phyloP scores from a whole-genome alignment of 108 stramenopile species.

The Conticribra weissflogii region DNA sequence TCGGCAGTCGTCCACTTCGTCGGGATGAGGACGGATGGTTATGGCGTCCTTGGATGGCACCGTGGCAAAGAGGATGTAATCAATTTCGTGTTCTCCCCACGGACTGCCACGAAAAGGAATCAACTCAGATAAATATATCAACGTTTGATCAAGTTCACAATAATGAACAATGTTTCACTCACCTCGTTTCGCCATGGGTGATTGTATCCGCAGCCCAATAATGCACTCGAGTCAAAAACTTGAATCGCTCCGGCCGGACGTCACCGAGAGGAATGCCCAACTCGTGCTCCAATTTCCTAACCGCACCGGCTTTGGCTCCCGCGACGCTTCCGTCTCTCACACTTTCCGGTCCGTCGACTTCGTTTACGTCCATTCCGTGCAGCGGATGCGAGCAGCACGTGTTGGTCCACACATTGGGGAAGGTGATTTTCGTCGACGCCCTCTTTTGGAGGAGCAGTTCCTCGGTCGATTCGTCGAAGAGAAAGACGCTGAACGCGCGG shows the following conservation, averaged over 20 bases:
- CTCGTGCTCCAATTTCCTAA: constrained; percentile 97
- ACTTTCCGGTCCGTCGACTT: constrained; percentile 77
- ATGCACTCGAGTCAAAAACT: constrained; percentile 97
- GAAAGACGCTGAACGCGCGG: constrained; percentile 98
- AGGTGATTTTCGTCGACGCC: constrained; percentile 95
- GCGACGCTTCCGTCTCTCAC: constrained; percentile 64
- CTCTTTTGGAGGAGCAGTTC: constrained; percentile 95
- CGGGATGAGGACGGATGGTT: constrained; percentile 80
- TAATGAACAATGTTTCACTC: not conserved
- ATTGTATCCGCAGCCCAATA: constrained; percentile 96
- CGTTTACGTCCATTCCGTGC: constrained; percentile 82
- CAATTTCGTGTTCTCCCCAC: constrained; percentile 99
- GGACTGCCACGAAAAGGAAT: constrained; percentile 60
- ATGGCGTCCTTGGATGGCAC: constrained; percentile 66
- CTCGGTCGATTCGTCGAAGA: constrained; percentile 89
- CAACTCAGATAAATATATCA: no score
- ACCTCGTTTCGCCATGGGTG: constrained; percentile 85
- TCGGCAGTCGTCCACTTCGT: constrained; percentile 87
- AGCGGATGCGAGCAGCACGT: constrained; percentile 99
- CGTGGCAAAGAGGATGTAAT: constrained; percentile 92
- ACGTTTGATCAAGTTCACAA: not conserved
- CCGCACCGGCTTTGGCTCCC: constrained; percentile 95
- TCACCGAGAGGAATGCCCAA: constrained; percentile 84
- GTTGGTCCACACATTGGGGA: constrained; percentile 99
- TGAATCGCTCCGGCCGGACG: constrained; percentile 77